Percentiles rank a stretch among this genome's conserved stretches.
Evolutionary conservation across 257 asterid species (phyloP).

Genomic region (Nemophila menziesii): DNA sequence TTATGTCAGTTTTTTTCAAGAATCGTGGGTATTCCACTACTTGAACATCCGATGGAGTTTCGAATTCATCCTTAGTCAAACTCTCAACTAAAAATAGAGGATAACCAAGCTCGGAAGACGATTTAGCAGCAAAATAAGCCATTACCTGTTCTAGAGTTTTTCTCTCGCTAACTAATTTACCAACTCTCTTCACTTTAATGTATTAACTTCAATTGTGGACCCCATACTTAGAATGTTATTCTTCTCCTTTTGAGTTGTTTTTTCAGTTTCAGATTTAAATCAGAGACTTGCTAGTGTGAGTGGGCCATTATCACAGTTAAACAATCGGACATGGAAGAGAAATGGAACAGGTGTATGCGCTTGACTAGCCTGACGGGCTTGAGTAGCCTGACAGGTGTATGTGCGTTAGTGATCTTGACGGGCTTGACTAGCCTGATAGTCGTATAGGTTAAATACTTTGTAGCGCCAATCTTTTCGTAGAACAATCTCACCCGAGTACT

Average conservation of each 20-base stretch:
- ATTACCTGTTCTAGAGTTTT: conserved; percentile 32
- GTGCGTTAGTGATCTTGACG: too few species aligned
- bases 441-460: too few species aligned
- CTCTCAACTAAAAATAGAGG: conserved; percentile 58
- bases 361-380: too few species aligned
- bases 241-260: conserved; percentile 32
- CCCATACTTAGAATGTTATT: conserved; percentile 35
- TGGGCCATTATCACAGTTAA: conserved; percentile 27
- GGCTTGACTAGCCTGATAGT: too few species aligned
- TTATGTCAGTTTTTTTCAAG: conserved; percentile 70
- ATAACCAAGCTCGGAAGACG: conserved; percentile 80
- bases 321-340: conserved; percentile 24
- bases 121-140: conserved; percentile 67
- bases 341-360: too few species aligned
- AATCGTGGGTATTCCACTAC: conserved; percentile 74
- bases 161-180: conserved; percentile 19
- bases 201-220: conserved; percentile 56
- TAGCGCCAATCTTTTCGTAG: too few species aligned
- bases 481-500: too few species aligned
- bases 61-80: conserved; percentile 67
- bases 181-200: conserved; percentile 31
- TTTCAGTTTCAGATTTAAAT: conserved; percentile 24
- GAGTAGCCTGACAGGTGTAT: too few species aligned
- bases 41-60: conserved; percentile 84
- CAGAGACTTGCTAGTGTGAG: conserved; percentile 75